Conservation (phyloP, 352 stramenopile species). For the Thraustochytrium sp. region DNA sequence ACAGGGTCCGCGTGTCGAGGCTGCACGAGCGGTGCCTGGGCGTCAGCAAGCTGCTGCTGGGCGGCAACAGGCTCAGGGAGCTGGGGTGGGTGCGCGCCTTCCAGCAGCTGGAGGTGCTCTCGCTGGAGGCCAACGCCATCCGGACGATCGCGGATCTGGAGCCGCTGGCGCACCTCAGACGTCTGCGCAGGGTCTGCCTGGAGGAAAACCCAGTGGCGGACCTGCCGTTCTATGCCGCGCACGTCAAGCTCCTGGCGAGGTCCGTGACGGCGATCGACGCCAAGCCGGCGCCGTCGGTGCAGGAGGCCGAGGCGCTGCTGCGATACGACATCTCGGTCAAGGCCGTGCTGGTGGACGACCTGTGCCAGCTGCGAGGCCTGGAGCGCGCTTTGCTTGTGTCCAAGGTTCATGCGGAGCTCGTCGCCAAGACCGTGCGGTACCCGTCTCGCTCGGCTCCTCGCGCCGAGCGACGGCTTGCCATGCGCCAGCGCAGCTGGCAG, state of each 20-base stretch:
- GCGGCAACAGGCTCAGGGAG: not conserved
- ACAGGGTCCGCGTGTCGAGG: not conserved
- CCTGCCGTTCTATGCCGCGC: not conserved
- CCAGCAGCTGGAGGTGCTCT: not conserved
- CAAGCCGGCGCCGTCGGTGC: not conserved
- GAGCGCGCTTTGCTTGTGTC: too few species aligned
- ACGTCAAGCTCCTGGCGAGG: not conserved
- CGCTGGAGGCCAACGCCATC: not conserved
- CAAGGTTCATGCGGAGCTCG: not conserved
- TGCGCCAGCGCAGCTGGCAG: not conserved
- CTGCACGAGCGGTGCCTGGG: not conserved
- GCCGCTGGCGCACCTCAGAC: not conserved
- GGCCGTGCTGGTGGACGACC: not conserved
- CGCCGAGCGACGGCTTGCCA: not conserved
- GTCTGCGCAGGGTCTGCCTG: not conserved
- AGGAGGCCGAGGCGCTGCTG: not conserved
- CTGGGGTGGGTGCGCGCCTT: not conserved
- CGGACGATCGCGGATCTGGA: not conserved
- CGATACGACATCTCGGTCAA: not conserved
- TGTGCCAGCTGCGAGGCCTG: constrained; percentile 3
- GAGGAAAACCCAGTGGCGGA: not conserved
- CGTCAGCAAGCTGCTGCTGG: not conserved
- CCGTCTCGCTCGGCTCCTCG: not conserved
- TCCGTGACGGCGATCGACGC: not conserved
- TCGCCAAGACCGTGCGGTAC: not conserved